Base-by-base conservation (phyloP, 805 yeast species). In the Myxozyma monticola region DNA sequence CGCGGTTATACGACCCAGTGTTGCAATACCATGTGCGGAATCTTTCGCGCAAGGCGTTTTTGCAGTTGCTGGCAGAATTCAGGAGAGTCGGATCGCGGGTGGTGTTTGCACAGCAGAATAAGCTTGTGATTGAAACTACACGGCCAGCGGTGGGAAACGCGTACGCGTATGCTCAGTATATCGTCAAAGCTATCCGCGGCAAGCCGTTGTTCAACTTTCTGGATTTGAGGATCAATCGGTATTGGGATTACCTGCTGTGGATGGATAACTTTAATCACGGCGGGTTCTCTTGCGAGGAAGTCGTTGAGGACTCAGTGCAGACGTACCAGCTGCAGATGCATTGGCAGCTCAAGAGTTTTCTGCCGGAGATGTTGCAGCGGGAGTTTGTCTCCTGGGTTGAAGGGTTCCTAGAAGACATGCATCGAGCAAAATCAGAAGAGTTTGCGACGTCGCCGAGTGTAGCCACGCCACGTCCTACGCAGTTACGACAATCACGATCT, bases 231-330 rank as follows among this genome's bases (percentile, higher is more conserved):
- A 83, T 91, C 36, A 76, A 73, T 10, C 81, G 80, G 61, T 89
- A 87, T 64, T 93, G 99, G 99, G 97, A 93, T 65, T 63, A 84
- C n/a, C 71, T 93, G 56, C 71, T 93, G 1, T 95, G 97, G 98
- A 86, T 91, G 95, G 96, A 93, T 65, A 83, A 84, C 60, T 80
- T 79, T 61, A 93, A 93, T 63, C 89, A 76, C 67, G 85, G 95
- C 37, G 99, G 99, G 5, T 66, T 78, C 42, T 48, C 77, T 0
- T 72, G 78, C 57, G 64, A 12, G 68, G 68, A 47, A 67, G 74
- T 15, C 57, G 67, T 18, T 73, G 45, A 51, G 17, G 33, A 39
- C 9, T 31, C 25, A 34, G 37, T 15, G 28, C 45, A 51, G 30
- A 17, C 9, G n/a, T 40, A 41, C 18, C 40, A 62, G 15, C 81